Evolutionary conservation across 2,329 filamentous ascomycete species (phyloP), one percentile per base, ranked within the genome.

Genomic region (Ophiosphaerella korrae): DNA sequence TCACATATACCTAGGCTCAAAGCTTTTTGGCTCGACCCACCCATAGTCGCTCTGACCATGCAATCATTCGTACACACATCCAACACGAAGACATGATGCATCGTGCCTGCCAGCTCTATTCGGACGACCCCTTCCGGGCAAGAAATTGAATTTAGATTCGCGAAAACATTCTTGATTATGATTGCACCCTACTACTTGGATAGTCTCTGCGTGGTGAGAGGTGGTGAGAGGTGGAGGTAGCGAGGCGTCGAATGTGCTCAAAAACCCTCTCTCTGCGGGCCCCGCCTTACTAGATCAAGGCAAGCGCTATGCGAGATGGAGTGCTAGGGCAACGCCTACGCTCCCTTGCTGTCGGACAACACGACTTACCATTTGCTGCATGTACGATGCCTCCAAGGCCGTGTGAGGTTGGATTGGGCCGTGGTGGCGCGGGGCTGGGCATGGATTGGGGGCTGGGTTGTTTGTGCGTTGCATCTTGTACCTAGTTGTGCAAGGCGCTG

Each of bases 221-320:
- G 41, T 57, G 35, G 45, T 40, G 41, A 52, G 35, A 52, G 33
- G 41, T 36, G 33, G 29, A 31, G 18, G 37, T 31, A 11, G 35
- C 9, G 45, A 50, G 51, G 52, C 57, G 45, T 53, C 23, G 42
- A 63, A 59, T 41, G 42, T 50, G 60, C 62, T 60, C 60, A 65
- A 60, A 58, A 40, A 49, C 57, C 45, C 58, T 60, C 57, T 47
- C 53, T 48, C 46, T 48, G 42, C 32, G 50, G 48, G 8, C 32
- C 32, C 26, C 48, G 24, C 26, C 38, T 58, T 46, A 52, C 62
- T 48, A 29, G 14, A 44, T 53, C 26, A 26, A 34, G 60, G 16
- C 53, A 55, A 47, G 59, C 45, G 45, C 7, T 9, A 39, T 51
- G 49, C 45, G 8, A 33, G 39, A 11, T 35, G 31, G 24, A n/a